These are phyloP conservation scores for Penicillium decumbens DNA, from an alignment of 2,329 filamentous ascomycete species.

Conservation along the genomic window DNA sequence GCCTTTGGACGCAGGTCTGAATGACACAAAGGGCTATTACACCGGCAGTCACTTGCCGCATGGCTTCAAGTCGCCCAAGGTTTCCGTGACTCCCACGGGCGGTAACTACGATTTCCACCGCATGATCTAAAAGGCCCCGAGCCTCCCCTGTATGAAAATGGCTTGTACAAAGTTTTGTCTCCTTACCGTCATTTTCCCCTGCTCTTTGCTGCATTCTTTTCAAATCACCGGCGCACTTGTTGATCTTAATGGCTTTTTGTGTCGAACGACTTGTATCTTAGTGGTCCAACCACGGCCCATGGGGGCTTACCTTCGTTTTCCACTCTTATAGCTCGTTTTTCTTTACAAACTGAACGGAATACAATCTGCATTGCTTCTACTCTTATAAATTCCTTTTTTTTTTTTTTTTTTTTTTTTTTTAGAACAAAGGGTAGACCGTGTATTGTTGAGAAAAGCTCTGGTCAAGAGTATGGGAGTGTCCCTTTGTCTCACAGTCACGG, in stretches of 20 bases:
- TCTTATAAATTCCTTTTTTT: background rate
- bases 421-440: background rate
- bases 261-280: slow-evolving; percentile 30
- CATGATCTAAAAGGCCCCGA: slow-evolving; percentile 7
- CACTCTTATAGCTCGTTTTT: slow-evolving; percentile 23
- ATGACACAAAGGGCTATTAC: slow-evolving; percentile 51
- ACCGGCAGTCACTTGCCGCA: slow-evolving; percentile 49
- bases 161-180: slow-evolving; percentile 34
- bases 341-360: slow-evolving; percentile 20
- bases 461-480: too few species aligned
- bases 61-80: slow-evolving; percentile 31
- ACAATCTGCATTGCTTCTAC: slow-evolving; percentile 26
- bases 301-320: slow-evolving; percentile 26
- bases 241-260: slow-evolving; percentile 34
- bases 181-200: slow-evolving; percentile 12
- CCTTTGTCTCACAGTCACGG: background rate
- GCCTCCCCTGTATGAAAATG: slow-evolving; percentile 27
- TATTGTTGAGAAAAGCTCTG: background rate
- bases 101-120: slow-evolving; percentile 5
- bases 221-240: slow-evolving; percentile 24
- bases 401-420: too few species aligned
- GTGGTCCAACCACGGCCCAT: slow-evolving; percentile 28
- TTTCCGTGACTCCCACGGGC: slow-evolving; percentile 8
- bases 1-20: slow-evolving; percentile 61
- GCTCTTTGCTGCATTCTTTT: slow-evolving; percentile 25